Conservation (phyloP, 169 alveolate species). For the Plasmodium knowlesi region DNA sequence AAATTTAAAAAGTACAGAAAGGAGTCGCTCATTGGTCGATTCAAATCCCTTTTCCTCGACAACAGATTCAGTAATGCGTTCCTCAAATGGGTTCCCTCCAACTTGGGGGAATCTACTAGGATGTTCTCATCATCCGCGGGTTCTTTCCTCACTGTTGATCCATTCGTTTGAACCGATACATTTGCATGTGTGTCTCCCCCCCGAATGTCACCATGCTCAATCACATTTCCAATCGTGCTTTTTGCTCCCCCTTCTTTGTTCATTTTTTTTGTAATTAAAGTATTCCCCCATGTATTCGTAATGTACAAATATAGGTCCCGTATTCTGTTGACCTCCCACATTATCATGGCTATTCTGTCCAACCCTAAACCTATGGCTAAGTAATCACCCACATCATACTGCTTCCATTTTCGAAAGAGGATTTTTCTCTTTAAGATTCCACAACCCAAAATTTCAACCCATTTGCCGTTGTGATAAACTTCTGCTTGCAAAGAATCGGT, state of each 20-base stretch:
- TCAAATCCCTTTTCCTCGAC: background rate
- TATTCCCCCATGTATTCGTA: conserved; percentile 23
- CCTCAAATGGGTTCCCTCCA: conserved; percentile 42
- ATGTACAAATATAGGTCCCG: conserved; percentile 67
- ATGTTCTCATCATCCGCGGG: conserved; percentile 10
- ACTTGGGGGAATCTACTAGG: conserved; percentile 17
- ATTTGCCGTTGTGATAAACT: conserved; percentile 61
- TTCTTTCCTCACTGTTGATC: background rate
- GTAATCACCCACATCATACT: conserved; percentile 61
- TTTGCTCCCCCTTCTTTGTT: background rate
- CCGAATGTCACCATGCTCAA: too few relatives aligned
- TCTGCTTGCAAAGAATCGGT: conserved; percentile 59
- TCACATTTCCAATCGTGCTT: background rate
- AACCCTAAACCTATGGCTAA: conserved; percentile 71
- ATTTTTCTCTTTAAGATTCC: conserved; percentile 71
- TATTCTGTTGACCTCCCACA: conserved; percentile 30
- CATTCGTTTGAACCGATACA: background rate
- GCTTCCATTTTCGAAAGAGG: conserved; percentile 31
- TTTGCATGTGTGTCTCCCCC: background rate
- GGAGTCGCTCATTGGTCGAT: background rate
- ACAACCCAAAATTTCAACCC: conserved; percentile 74
- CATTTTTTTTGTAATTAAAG: background rate
- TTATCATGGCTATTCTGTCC: conserved; percentile 70
- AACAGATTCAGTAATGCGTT: background rate
- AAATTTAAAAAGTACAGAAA: conserved; percentile 56